A percentile compares a stretch with the other conserved stretches of the same genome.
These are phyloP conservation scores for Hemisphaericaspora xylanilytica DNA, from an alignment of 1,139 yeast genomes.

Conservation along the genomic window DNA sequence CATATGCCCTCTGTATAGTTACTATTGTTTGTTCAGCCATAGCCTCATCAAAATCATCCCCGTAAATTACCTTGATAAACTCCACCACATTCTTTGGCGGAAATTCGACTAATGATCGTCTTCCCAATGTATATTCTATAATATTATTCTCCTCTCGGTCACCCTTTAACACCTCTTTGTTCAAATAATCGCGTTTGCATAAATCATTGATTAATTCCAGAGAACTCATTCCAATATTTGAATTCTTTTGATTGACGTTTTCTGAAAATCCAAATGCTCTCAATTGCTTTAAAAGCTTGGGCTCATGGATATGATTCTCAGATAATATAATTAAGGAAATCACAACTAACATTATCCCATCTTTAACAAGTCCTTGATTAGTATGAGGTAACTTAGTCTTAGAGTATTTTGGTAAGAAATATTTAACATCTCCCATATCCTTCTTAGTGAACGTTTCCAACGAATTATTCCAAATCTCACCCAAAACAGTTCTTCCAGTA, in stretches of 20 bases:
- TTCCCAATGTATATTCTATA: constrained; percentile 32
- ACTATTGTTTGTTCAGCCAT: constrained; percentile 21
- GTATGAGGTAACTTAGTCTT: constrained; percentile 18
- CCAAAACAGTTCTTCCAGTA: constrained; percentile 21
- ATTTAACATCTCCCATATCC: constrained; percentile 15
- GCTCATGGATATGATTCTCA: constrained; percentile 34
- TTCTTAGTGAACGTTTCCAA: constrained; percentile 4
- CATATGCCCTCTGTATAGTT: constrained; percentile 30
- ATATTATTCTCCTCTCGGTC: constrained; percentile 16
- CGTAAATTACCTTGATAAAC: constrained; percentile 28
- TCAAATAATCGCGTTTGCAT: constrained; percentile 33
- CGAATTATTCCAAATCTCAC: constrained; percentile 21
- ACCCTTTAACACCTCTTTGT: constrained; percentile 17
- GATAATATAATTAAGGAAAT: constrained; percentile 30
- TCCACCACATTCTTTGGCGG: constrained; percentile 29
- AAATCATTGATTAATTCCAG: constrained; percentile 30
- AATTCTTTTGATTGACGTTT: constrained; percentile 20
- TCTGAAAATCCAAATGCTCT: constrained; percentile 31
- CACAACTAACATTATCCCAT: constrained; percentile 29
- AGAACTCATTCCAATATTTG: constrained; percentile 24
- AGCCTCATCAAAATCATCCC: constrained; percentile 22
- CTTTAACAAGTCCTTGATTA: constrained; percentile 29
- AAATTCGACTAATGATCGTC: constrained; percentile 35
- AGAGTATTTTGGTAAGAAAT: constrained; percentile 17
- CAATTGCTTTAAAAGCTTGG: constrained; percentile 22